Conservation (phyloP, 2,329 filamentous ascomycete genomes). For the Hypoxylon sp. region DNA sequence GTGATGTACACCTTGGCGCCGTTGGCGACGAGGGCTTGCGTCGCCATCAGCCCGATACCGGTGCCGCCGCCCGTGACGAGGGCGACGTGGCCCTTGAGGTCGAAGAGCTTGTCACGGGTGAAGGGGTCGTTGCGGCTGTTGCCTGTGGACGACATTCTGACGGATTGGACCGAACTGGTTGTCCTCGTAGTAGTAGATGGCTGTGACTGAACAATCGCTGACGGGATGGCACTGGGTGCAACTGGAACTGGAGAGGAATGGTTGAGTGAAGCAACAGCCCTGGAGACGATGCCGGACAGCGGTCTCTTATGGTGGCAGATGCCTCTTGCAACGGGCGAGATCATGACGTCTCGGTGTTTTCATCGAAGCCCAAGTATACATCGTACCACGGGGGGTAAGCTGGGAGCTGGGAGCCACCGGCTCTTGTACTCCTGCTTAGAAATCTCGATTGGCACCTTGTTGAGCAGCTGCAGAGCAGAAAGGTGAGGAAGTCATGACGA, state of each 20-base stretch:
- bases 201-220: conserved; percentile 11
- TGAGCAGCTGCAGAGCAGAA: not conserved
- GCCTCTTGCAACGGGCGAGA: conserved; percentile 35
- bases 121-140: conserved; percentile 50
- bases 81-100: conserved; percentile 59
- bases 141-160: conserved; percentile 49
- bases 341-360: conserved; percentile 46
- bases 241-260: conserved; percentile 1
- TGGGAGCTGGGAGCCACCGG: not conserved
- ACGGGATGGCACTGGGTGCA: conserved; percentile 2
- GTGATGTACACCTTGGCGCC: conserved; percentile 79
- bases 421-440: conserved; percentile 16
- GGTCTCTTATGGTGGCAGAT: conserved; percentile 38
- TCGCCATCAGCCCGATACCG: conserved; percentile 77
- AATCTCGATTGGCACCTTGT: conserved; percentile 8
- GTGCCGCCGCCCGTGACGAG: conserved; percentile 66
- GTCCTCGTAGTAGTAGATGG: conserved; percentile 1
- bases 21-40: conserved; percentile 74
- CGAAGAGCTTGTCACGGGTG: conserved; percentile 56
- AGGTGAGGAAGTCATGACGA: conserved; percentile 40
- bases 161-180: conserved; percentile 13
- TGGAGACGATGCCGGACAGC: conserved; percentile 23
- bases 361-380: conserved; percentile 26
- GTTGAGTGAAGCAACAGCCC: conserved; percentile 14
- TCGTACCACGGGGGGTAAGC: conserved; percentile 16